Conservation (phyloP, 1,284 basidiomycete genomes). For the Thelephora terrestris region DNA sequence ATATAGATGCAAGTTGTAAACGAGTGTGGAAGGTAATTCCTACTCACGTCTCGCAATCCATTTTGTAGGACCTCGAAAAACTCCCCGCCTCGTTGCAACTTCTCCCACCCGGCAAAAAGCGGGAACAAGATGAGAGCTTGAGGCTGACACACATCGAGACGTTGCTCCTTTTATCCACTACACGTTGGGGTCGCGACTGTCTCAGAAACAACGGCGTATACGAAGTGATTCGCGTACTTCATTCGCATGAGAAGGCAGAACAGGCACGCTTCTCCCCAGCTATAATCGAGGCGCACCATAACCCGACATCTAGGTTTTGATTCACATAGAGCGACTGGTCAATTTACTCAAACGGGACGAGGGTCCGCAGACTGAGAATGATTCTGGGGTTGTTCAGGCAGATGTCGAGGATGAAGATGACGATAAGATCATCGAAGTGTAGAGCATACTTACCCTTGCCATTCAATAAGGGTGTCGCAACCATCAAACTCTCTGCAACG, state of each 20-base stretch:
- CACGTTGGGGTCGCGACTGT: constrained; percentile 77
- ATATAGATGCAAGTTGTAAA: constrained; percentile 57
- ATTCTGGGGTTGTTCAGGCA: constrained; percentile 10
- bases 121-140: constrained; percentile 75
- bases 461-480: too few species aligned
- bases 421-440: constrained; percentile 45
- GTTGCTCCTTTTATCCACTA: constrained; percentile 82
- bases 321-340: constrained; percentile 62
- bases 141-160: constrained; percentile 86
- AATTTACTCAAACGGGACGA: constrained; percentile 67
- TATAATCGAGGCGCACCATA: not conserved
- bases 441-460: constrained; percentile 4
- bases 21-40: constrained; percentile 9
- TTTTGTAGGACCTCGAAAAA: constrained; percentile 74
- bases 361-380: constrained; percentile 35
- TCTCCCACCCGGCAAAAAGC: constrained; percentile 73
- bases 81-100: constrained; percentile 84
- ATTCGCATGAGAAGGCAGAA: constrained; percentile 74
- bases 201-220: constrained; percentile 81
- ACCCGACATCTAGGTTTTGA: constrained; percentile 30
- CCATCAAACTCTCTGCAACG: too few species aligned
- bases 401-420: constrained; percentile 38
- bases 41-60: not conserved
- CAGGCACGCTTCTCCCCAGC: constrained; percentile 34
- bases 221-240: constrained; percentile 73